Conservation (phyloP, 1,284 basidiomycete genomes). For the Cryptococcus jaspeensis region DNA sequence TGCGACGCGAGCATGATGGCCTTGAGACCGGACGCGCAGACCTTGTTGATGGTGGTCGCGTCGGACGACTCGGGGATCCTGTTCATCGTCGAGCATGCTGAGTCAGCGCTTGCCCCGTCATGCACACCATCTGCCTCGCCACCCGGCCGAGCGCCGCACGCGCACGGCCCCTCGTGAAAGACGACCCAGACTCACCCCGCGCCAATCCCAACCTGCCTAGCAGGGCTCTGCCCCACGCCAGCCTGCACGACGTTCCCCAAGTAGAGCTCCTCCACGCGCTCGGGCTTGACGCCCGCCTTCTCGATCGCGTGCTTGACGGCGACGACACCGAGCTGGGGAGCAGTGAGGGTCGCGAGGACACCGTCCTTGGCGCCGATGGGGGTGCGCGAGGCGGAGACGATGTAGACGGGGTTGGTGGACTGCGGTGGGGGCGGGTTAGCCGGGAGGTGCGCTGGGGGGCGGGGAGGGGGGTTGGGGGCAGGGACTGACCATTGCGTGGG, state of each 20-base stretch:
- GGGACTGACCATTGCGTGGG: not conserved
- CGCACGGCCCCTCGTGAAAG: not conserved
- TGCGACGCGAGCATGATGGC: slow-evolving; percentile 90
- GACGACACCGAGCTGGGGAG: slow-evolving; percentile 82
- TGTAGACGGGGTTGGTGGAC: slow-evolving; percentile 73
- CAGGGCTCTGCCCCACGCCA: slow-evolving; percentile 91
- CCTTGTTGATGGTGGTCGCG: slow-evolving; percentile 98
- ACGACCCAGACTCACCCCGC: slow-evolving; percentile 60
- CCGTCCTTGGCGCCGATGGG: slow-evolving; percentile 94
- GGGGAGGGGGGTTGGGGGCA: not conserved
- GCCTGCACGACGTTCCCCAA: slow-evolving; percentile 97
- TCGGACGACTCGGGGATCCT: slow-evolving; percentile 74
- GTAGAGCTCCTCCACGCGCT: slow-evolving; percentile 88
- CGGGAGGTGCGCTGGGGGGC: not conserved
- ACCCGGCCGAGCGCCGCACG: not conserved
- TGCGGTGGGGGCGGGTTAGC: not conserved
- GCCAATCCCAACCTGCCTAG: slow-evolving; percentile 87
- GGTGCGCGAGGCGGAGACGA: slow-evolving; percentile 90
- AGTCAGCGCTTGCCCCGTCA: not conserved
- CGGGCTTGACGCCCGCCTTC: slow-evolving; percentile 74
- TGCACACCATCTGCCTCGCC: not conserved
- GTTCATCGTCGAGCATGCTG: not conserved
- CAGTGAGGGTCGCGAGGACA: slow-evolving; percentile 79
- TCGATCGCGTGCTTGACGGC: slow-evolving; percentile 89
- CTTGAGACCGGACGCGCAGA: slow-evolving; percentile 96